phyloP scores from a whole-genome alignment of 305 asterid genomes.

The Rubia peregrina region DNA sequence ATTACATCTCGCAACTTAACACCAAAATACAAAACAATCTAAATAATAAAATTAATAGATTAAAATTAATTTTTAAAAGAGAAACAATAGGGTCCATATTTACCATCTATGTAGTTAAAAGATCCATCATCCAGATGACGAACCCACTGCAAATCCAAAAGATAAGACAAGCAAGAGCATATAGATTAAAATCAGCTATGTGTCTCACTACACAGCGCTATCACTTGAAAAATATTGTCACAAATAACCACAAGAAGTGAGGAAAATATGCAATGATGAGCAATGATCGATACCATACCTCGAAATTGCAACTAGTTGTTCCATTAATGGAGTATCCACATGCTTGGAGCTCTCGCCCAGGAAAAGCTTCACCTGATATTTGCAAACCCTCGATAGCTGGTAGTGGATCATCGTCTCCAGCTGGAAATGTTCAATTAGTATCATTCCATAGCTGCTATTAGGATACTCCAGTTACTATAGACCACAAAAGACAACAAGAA shows the following conservation, averaged over 20 bases:
- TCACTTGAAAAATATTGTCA: background rate
- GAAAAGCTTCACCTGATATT: conserved; percentile 92
- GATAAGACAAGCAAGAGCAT: conserved; percentile 19
- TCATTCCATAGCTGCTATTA: conserved; percentile 25
- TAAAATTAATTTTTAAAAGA: conserved; percentile 13
- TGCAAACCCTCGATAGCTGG: conserved; percentile 96
- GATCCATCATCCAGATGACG: conserved; percentile 96
- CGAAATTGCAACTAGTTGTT: conserved; percentile 97
- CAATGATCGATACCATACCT: conserved; percentile 39
- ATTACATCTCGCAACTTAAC: conserved; percentile 24
- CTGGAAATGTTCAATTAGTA: conserved; percentile 35
- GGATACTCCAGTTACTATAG: conserved; percentile 20
- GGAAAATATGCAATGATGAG: background rate
- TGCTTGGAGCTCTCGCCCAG: conserved; percentile 87
- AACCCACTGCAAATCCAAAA: conserved; percentile 79
- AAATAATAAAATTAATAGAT: conserved; percentile 2
- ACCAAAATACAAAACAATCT: background rate
- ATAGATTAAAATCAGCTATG: conserved; percentile 18
- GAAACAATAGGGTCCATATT: conserved; percentile 6
- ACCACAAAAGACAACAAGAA: conserved; percentile 11
- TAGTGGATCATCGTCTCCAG: conserved; percentile 95
- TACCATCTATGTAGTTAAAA: conserved; percentile 86
- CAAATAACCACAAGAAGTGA: conserved; percentile 1
- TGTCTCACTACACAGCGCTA: conserved; percentile 17
- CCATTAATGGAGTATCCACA: conserved; percentile 91